These are phyloP conservation scores for Rhizopogon roseolus DNA, from an alignment of 768 basidiomycete genomes.

Conservation along the genomic window DNA sequence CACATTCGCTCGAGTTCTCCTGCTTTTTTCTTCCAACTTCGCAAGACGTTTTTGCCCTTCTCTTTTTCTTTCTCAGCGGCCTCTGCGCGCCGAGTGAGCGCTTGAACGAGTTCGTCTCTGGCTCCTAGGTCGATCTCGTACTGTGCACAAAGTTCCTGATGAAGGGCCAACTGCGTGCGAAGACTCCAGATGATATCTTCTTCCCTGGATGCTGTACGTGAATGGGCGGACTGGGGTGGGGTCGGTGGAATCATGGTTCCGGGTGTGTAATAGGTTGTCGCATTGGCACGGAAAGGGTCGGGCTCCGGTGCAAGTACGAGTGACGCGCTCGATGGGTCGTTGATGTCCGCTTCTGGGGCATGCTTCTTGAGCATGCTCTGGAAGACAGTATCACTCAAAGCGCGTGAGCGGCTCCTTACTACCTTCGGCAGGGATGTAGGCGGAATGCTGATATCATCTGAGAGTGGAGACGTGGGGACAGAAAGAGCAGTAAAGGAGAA, in stretches of 20 bases:
- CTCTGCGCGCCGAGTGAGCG: constrained; percentile 49
- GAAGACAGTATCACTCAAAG: constrained; percentile 62
- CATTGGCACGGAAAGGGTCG: constrained; percentile 71
- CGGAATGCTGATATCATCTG: constrained; percentile 26
- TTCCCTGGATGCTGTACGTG: constrained; percentile 62
- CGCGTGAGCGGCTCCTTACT: constrained; percentile 42
- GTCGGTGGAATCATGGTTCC: constrained; percentile 69
- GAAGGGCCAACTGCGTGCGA: constrained; percentile 71
- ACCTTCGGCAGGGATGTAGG: constrained; percentile 22
- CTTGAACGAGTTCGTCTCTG: constrained; percentile 66
- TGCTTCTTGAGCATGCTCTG: constrained; percentile 42
- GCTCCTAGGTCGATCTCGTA: constrained; percentile 73
- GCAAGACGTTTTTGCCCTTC: constrained; percentile 49
- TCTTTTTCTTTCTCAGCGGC: constrained; percentile 59
- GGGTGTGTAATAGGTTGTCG: constrained; percentile 74
- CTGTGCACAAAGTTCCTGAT: constrained; percentile 70
- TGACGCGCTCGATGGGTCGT: constrained; percentile 48
- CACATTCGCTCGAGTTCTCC: constrained; percentile 67
- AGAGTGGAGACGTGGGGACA: constrained; percentile 59
- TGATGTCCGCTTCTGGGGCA: constrained; percentile 58
- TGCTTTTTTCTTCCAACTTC: constrained; percentile 74
- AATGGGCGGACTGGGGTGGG: constrained; percentile 49
- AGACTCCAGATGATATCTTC: constrained; percentile 68
- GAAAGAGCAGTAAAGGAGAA: constrained; percentile 40
- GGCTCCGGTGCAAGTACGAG: constrained; percentile 49